Conservation (phyloP, 2,329 filamentous ascomycete species). For the Fusarium ramigenum region DNA sequence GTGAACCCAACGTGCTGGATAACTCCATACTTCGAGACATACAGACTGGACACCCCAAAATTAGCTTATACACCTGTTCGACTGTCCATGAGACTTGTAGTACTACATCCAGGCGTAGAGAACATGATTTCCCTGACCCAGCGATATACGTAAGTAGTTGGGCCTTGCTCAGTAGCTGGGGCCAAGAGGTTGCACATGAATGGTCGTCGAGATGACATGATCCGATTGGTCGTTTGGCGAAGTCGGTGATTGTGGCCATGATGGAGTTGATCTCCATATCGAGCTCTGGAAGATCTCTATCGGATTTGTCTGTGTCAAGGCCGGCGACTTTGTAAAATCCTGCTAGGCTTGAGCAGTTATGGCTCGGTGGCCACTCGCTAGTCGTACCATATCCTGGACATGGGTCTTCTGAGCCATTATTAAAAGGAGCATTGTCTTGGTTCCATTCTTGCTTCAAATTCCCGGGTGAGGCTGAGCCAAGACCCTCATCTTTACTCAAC, state of each 20-base stretch:
- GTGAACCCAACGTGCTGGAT: not conserved
- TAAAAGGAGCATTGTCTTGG: accelerated
- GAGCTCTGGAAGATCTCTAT: accelerated
- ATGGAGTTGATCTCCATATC: not conserved
- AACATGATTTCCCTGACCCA: accelerated
- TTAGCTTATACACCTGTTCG: not conserved
- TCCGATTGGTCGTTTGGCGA: not conserved
- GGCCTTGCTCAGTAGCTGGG: not conserved
- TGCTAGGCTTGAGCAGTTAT: too few relatives aligned
- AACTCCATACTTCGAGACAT: not conserved
- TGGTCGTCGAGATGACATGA: not conserved
- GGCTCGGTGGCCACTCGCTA: accelerated
- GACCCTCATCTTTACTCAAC: accelerated
- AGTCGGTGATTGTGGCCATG: not conserved
- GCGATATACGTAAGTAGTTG: not conserved
- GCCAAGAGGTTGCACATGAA: not conserved
- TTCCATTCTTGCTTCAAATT: not conserved
- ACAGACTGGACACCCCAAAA: not conserved
- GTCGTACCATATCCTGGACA: not conserved
- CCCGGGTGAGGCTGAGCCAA: accelerated
- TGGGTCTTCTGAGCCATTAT: accelerated
- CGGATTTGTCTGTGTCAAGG: accelerated
- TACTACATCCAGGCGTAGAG: not conserved
- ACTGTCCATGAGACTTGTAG: not conserved
- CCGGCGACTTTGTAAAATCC: accelerated